Evolutionary conservation across 2,329 filamentous ascomycete genomes (phyloP).

Genomic region (Penicillium sp.): DNA sequence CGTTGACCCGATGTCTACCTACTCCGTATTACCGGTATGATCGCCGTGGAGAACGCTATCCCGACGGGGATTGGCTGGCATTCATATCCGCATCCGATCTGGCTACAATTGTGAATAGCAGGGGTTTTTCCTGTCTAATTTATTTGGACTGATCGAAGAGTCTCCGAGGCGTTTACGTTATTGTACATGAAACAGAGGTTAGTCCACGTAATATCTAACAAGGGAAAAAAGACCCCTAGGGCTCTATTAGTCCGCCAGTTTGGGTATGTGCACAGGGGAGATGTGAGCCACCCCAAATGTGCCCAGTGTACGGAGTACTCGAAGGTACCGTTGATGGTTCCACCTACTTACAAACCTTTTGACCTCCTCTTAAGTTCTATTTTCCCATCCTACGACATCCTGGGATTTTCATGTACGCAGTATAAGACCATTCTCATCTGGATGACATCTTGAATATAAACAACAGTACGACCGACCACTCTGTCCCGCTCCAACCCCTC

Average conservation of each 20-base stretch:
- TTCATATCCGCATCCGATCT: constrained; percentile 7
- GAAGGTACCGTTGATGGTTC: neutral
- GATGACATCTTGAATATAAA: neutral
- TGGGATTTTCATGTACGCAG: neutral
- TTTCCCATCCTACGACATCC: too few relatives aligned
- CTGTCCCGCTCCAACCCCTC: neutral
- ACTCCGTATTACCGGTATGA: neutral
- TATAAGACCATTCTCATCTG: neutral
- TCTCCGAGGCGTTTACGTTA: too few relatives aligned
- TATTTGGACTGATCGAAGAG: neutral
- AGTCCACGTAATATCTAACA: too few relatives aligned
- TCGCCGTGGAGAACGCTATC: neutral
- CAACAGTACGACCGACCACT: constrained; percentile 11
- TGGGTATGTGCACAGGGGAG: neutral
- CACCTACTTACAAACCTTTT: neutral
- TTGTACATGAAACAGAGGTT: too few relatives aligned
- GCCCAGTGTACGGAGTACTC: too few relatives aligned
- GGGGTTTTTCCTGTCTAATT: neutral
- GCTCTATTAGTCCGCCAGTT: too few relatives aligned
- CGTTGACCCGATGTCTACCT: neutral
- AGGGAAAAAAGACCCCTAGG: too few relatives aligned
- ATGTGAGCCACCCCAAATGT: neutral
- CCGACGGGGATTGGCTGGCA: constrained; percentile 15
- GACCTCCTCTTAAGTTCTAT: neutral
- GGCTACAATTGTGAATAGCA: neutral